Conservation (phyloP, 495 filamentous ascomycete genomes). For the Ramalina intermedia region DNA sequence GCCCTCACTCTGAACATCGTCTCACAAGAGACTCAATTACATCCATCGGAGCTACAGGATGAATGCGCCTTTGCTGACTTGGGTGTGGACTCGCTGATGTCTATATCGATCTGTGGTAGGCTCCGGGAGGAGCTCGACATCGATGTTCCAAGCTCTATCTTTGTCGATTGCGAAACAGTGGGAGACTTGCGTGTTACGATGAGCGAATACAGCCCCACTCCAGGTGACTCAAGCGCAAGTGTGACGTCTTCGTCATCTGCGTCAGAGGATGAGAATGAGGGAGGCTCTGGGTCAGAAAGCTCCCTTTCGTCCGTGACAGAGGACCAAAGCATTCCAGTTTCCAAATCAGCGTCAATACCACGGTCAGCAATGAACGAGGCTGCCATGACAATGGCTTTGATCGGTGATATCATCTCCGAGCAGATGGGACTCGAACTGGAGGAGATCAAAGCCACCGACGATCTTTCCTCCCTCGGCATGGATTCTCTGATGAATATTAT, state of each 20-base stretch:
- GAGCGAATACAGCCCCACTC: no score
- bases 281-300: no score
- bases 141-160: slow-evolving; percentile 19
- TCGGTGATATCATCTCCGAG: slow-evolving; percentile 37
- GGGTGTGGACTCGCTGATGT: slow-evolving; percentile 38
- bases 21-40: slow-evolving; percentile 17
- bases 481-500: slow-evolving; percentile 38
- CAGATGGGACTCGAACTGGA: slow-evolving; percentile 54
- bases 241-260: no score
- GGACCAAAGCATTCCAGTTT: no score
- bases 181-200: slow-evolving; percentile 11
- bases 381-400: neutral
- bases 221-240: no score
- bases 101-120: slow-evolving; percentile 24
- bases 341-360: no score
- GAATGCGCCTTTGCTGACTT: slow-evolving; percentile 20
- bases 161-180: slow-evolving; percentile 32
- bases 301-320: no score
- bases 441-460: slow-evolving; percentile 35
- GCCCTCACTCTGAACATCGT: slow-evolving; percentile 8
- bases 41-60: slow-evolving; percentile 15
- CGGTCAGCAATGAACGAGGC: no score
- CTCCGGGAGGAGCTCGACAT: slow-evolving; percentile 25
- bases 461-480: slow-evolving; percentile 33
- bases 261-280: no score